A percentile compares a stretch with the other conserved stretches of the same genome.
These are phyloP conservation scores for Xylaria flabelliformis DNA, from an alignment of 495 filamentous ascomycete species.

Conservation along the genomic window DNA sequence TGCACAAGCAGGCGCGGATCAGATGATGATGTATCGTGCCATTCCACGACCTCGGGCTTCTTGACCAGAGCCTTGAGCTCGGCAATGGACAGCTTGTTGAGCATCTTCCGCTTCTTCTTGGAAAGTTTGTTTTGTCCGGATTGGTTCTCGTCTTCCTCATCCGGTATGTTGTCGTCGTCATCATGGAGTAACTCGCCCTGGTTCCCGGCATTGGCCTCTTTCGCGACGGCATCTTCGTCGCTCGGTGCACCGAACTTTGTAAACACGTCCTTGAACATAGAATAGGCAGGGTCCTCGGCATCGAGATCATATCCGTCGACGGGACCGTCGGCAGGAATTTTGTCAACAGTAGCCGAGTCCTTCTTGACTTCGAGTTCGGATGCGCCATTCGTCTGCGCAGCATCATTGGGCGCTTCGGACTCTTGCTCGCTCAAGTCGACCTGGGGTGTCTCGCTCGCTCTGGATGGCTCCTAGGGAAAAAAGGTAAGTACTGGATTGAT, in stretches of 20 bases:
- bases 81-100: slow-evolving; percentile 91
- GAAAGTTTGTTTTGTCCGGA: slow-evolving; percentile 71
- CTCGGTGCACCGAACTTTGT: slow-evolving; percentile 68
- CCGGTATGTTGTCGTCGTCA: slow-evolving; percentile 87
- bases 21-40: slow-evolving; percentile 92
- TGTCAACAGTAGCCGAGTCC: slow-evolving; percentile 40
- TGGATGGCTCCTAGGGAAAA: slow-evolving; percentile 29
- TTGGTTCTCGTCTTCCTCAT: slow-evolving; percentile 79
- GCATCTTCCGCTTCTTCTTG: slow-evolving; percentile 90
- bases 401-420: slow-evolving; percentile 36
- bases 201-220: slow-evolving; percentile 68
- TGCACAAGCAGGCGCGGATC: slow-evolving; percentile 90
- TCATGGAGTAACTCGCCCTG: slow-evolving; percentile 89
- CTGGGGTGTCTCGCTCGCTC: slow-evolving; percentile 31
- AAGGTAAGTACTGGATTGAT: slow-evolving; percentile 29
- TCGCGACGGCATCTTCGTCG: slow-evolving; percentile 62
- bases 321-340: slow-evolving; percentile 53
- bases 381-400: slow-evolving; percentile 33
- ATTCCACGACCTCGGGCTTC: slow-evolving; percentile 94
- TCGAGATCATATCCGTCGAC: slow-evolving; percentile 53
- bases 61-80: slow-evolving; percentile 90
- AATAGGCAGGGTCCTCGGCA: slow-evolving; percentile 77
- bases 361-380: slow-evolving; percentile 51
- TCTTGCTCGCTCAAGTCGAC: slow-evolving; percentile 35
- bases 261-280: slow-evolving; percentile 81